Percentiles rank a stretch among this genome's conserved stretches.
These are phyloP conservation scores for Ophiocordyceps camponoti-floridani DNA, from an alignment of 2,329 filamentous ascomycete species.

Conservation along the genomic window DNA sequence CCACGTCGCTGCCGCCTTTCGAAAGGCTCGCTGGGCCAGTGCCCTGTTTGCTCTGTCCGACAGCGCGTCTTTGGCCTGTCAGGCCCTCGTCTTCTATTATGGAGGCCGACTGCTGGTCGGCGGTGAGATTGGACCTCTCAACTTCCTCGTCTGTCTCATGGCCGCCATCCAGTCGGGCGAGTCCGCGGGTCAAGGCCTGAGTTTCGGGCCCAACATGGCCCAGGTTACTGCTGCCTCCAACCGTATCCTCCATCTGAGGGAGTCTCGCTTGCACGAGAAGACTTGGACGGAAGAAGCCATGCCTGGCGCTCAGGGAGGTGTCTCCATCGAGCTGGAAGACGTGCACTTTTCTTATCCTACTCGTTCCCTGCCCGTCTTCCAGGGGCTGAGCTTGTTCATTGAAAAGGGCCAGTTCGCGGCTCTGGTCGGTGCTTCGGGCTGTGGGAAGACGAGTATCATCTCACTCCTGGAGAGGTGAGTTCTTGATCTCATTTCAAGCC, in stretches of 20 bases:
- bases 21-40: slow-evolving; percentile 42
- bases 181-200: slow-evolving; percentile 47
- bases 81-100: slow-evolving; percentile 51
- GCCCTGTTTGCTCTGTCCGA: slow-evolving; percentile 53
- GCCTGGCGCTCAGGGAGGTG: slow-evolving; percentile 26
- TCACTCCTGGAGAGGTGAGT: slow-evolving; percentile 33
- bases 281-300: slow-evolving; percentile 16
- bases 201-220: slow-evolving; percentile 46
- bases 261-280: slow-evolving; percentile 19
- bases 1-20: slow-evolving; percentile 42
- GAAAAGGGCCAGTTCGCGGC: slow-evolving; percentile 53
- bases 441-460: slow-evolving; percentile 57
- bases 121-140: slow-evolving; percentile 25
- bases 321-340: slow-evolving; percentile 37
- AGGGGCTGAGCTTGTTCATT: slow-evolving; percentile 43
- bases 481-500: too few relatives aligned
- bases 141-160: slow-evolving; percentile 43
- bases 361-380: slow-evolving; percentile 37
- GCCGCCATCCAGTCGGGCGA: slow-evolving; percentile 51
- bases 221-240: slow-evolving; percentile 41
- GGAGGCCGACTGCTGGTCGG: slow-evolving; percentile 39
- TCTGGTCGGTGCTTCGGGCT: slow-evolving; percentile 51
- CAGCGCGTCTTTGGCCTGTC: slow-evolving; percentile 42
- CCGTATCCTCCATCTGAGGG: slow-evolving; percentile 35
- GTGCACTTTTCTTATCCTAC: slow-evolving; percentile 44